These are phyloP conservation scores for Carex arenaria DNA, from an alignment of 202 grass and related monocot species.

Conservation along the genomic window DNA sequence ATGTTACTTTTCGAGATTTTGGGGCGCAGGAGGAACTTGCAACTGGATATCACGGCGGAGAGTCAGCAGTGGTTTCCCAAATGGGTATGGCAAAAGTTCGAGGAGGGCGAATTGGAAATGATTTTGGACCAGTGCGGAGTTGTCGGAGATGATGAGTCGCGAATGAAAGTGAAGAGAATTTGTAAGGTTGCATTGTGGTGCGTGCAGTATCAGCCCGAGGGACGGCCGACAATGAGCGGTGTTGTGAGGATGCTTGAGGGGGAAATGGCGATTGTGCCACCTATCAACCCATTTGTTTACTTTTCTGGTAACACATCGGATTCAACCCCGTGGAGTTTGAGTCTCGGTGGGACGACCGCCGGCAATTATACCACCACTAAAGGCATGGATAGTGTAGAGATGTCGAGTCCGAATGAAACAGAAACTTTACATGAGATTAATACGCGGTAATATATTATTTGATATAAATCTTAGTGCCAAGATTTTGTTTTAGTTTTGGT, in stretches of 20 bases:
- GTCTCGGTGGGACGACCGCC: background rate
- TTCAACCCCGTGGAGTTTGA: constrained; percentile 17
- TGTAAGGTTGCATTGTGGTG: constrained; percentile 88
- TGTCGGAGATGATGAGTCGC: constrained; percentile 17
- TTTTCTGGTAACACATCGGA: constrained; percentile 9
- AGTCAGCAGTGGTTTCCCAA: constrained; percentile 65
- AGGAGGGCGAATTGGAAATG: constrained; percentile 34
- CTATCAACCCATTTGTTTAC: constrained; percentile 65
- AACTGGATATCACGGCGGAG: constrained; percentile 11
- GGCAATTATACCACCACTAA: background rate
- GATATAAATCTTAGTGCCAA: background rate
- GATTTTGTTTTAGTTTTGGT: background rate
- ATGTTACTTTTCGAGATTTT: constrained; percentile 90
- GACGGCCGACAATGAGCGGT: constrained; percentile 60
- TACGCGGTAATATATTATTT: background rate
- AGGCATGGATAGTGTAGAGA: background rate
- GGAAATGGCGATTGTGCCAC: constrained; percentile 57
- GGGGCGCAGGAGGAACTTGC: constrained; percentile 55
- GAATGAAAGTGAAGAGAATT: constrained; percentile 49
- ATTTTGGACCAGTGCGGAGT: constrained; percentile 31
- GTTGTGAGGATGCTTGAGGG: constrained; percentile 80
- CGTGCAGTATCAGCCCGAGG: constrained; percentile 62
- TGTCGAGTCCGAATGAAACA: background rate
- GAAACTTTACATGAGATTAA: background rate
- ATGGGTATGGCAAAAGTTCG: constrained; percentile 77